phyloP scores from a whole-genome alignment of 768 basidiomycete genomes.

The Podaxis sp. region DNA sequence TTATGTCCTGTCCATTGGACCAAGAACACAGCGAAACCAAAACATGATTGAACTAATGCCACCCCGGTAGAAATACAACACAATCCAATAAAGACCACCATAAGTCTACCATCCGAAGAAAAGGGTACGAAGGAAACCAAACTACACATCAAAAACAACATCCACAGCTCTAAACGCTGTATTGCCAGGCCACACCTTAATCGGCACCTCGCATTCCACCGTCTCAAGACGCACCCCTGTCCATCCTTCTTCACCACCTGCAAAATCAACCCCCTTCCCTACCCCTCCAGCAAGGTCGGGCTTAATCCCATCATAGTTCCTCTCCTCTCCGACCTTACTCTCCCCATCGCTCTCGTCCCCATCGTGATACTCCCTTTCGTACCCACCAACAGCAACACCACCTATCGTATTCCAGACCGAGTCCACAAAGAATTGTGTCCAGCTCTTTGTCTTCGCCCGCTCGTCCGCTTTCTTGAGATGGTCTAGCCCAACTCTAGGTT shows the following conservation, averaged over 20 bases:
- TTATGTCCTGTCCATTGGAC: background rate
- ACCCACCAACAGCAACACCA: slow-evolving; percentile 20
- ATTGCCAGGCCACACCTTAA: slow-evolving; percentile 87
- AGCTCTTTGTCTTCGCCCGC: slow-evolving; percentile 30
- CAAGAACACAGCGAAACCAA: background rate
- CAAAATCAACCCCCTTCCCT: slow-evolving; percentile 51
- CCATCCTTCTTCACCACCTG: slow-evolving; percentile 64
- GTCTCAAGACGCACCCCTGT: slow-evolving; percentile 71
- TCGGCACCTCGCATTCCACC: slow-evolving; percentile 92
- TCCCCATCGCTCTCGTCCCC: slow-evolving; percentile 47
- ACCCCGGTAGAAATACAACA: background rate
- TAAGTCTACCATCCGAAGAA: background rate
- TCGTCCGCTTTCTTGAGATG: slow-evolving; percentile 16
- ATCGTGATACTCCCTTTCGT: slow-evolving; percentile 57
- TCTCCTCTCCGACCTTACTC: slow-evolving; percentile 21
- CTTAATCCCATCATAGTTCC: slow-evolving; percentile 50
- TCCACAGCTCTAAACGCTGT: slow-evolving; percentile 81
- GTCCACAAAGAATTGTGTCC: slow-evolving; percentile 39
- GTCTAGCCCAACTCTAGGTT: slow-evolving; percentile 28
- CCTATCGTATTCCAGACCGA: slow-evolving; percentile 20
- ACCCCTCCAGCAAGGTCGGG: slow-evolving; percentile 48
- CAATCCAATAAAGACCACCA: background rate
- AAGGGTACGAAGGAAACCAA: background rate
- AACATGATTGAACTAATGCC: background rate
- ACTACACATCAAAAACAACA: slow-evolving; percentile 73